These are phyloP conservation scores for Phytophthora foliorum DNA, from an alignment of 352 stramenopile genomes.

Conservation along the genomic window DNA sequence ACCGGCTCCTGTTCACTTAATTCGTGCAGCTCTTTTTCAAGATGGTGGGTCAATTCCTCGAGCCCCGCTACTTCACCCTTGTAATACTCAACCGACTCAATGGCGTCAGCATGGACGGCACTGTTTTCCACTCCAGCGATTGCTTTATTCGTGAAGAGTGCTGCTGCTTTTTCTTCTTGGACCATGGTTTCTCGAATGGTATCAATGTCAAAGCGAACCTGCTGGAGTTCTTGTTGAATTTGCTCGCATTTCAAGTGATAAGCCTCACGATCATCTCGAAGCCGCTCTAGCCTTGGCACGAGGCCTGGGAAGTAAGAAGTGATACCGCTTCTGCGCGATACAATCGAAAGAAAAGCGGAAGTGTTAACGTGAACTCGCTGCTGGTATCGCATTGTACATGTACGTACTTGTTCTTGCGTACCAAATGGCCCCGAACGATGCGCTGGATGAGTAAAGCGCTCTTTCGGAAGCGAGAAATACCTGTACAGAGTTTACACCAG, in stretches of 20 bases:
- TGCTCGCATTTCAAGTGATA: conserved; percentile 37
- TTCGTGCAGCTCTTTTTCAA: conserved; percentile 21
- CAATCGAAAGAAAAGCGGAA: neutral
- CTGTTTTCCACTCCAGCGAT: conserved; percentile 35
- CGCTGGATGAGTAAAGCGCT: conserved; percentile 54
- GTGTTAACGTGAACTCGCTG: neutral
- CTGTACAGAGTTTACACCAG: conserved; percentile 3
- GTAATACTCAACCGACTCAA: conserved; percentile 45
- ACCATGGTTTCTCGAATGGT: conserved; percentile 16
- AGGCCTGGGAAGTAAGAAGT: conserved; percentile 18
- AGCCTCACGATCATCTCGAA: conserved; percentile 24
- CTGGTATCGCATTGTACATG: no score
- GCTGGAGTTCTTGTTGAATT: conserved; percentile 18
- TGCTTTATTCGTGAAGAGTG: conserved; percentile 27
- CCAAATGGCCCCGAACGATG: conserved; percentile 50
- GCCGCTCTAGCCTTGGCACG: conserved; percentile 33
- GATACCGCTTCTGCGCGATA: conserved; percentile 8
- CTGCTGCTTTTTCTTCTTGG: conserved; percentile 25
- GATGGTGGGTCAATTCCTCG: neutral
- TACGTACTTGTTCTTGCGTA: conserved; percentile 38
- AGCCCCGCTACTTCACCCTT: conserved; percentile 42
- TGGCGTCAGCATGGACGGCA: conserved; percentile 41
- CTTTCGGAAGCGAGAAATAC: conserved; percentile 39
- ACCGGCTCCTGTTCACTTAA: conserved; percentile 34
- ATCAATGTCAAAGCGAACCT: conserved; percentile 33